These are phyloP conservation scores for Xylaria sp. DNA, from an alignment of 2,329 filamentous ascomycete species.

Conservation along the genomic window DNA sequence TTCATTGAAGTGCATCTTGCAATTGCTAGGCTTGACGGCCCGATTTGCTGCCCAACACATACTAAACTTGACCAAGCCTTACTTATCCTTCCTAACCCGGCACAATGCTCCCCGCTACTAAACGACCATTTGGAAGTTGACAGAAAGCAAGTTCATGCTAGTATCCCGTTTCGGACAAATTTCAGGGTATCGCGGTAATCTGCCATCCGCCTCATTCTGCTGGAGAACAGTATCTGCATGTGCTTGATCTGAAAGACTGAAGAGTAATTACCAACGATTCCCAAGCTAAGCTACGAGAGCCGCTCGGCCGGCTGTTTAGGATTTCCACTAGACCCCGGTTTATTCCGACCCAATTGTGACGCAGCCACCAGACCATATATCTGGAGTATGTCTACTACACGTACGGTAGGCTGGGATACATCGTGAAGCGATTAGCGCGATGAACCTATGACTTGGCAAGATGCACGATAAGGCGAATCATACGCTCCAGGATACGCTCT, in stretches of 20 bases:
- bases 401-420: too few species aligned
- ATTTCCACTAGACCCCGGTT: conserved; percentile 13
- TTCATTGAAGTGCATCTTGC: not conserved
- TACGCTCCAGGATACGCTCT: too few species aligned
- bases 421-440: too few species aligned
- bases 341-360: conserved; percentile 12
- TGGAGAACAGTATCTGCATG: not conserved
- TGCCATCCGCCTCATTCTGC: not conserved
- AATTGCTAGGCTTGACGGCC: conserved; percentile 23
- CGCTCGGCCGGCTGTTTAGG: not conserved
- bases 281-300: not conserved
- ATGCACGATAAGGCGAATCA: too few species aligned
- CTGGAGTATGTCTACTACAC: too few species aligned
- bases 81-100: conserved; percentile 7
- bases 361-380: not conserved
- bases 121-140: not conserved
- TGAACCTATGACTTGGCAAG: too few species aligned
- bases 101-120: not conserved
- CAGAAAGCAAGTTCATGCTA: not conserved
- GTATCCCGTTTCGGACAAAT: not conserved
- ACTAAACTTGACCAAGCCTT: conserved; percentile 13
- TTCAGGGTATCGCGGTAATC: not conserved
- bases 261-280: not conserved
- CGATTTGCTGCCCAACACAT: conserved; percentile 14
- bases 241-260: too few species aligned